Percentiles rank a stretch among this genome's conserved stretches.
phyloP scores from a whole-genome alignment of 805 yeast genomes.

The Candida orba region DNA sequence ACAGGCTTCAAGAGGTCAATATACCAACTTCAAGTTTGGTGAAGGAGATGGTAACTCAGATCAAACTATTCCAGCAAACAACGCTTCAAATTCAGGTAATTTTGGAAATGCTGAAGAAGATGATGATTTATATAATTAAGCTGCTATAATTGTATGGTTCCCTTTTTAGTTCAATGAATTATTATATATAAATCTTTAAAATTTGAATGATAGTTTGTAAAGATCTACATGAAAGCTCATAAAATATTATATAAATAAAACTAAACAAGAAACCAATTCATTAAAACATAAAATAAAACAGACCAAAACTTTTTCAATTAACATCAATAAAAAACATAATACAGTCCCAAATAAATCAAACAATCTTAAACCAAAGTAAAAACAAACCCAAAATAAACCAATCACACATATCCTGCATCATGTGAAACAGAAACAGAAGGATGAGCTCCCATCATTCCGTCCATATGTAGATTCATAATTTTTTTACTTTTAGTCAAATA shows the following conservation, averaged over 20 bases:
- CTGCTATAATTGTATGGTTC: too few species aligned
- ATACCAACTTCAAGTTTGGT: constrained; percentile 81
- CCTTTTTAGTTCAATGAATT: too few species aligned
- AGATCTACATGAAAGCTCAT: background rate
- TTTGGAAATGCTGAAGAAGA: constrained; percentile 53
- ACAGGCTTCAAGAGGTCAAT: constrained; percentile 93
- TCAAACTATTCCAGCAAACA: constrained; percentile 29
- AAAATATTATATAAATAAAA: too few species aligned
- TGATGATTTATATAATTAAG: constrained; percentile 52
- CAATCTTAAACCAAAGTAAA: background rate
- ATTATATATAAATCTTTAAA: too few species aligned
- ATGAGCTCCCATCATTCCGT: background rate
- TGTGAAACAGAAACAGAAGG: constrained; percentile 1
- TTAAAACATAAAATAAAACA: too few species aligned
- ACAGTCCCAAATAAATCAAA: too few species aligned
- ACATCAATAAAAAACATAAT: too few species aligned
- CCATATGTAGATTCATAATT: constrained; percentile 5
- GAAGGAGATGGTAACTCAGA: constrained; percentile 30
- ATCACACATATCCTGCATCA: background rate
- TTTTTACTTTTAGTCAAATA: constrained; percentile 7
- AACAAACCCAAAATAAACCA: background rate
- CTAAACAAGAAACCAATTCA: too few species aligned
- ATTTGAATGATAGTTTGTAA: background rate
- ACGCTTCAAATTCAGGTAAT: constrained; percentile 28
- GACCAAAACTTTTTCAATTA: too few species aligned